Evolutionary conservation across 495 filamentous ascomycete species (phyloP), one percentile per base, ranked within the genome.

Genomic region (Tuber magnatum): DNA sequence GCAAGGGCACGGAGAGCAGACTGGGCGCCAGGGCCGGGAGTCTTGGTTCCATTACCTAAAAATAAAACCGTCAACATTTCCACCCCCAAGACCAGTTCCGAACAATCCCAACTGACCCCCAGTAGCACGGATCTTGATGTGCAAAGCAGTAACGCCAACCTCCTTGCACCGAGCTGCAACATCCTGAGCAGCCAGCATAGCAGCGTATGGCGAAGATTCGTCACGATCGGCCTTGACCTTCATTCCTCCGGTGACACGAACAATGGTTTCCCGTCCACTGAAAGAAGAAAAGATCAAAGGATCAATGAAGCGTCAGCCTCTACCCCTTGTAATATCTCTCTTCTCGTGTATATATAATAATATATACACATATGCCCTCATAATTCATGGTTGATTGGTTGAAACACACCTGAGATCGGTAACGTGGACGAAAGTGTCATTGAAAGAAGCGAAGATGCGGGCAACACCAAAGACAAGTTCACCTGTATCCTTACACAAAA

Each of bases 151-250:
- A 87, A 99, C 97, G 84, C 96, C 96, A 82, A 99, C 87, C 87
- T 99, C 95, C 92, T 99, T 98, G 92, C 95, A 99, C 85, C 94
- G 92, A 83, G 88, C 88, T 81, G 95, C 95, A 84, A 97, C 95
- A 81, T 92, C 91, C 86, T 97, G 94, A 80, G 94, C 95, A 85
- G 95, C 95, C 91, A 99, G 92, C 95, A 99, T 99, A 86, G 95
- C 95, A 83, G 95, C 95, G 90, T 99, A 99, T 78, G 95, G 95
- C 71, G 94, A 97, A 77, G 94, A 97, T 89, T 99, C 95, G 87
- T 99, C 95, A 88, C 95, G 94, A 86, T 99, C 95, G 86, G 95
- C 95, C 91, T 99, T 99, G 89, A 99, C 95, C 89, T 99, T 99
- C 95, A 98, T 98, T 84, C 95, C 95, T 86, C 95, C 95, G 82